These are phyloP conservation scores for Solanum okadae DNA, from an alignment of 257 asterid genomes.

Conservation along the genomic window DNA sequence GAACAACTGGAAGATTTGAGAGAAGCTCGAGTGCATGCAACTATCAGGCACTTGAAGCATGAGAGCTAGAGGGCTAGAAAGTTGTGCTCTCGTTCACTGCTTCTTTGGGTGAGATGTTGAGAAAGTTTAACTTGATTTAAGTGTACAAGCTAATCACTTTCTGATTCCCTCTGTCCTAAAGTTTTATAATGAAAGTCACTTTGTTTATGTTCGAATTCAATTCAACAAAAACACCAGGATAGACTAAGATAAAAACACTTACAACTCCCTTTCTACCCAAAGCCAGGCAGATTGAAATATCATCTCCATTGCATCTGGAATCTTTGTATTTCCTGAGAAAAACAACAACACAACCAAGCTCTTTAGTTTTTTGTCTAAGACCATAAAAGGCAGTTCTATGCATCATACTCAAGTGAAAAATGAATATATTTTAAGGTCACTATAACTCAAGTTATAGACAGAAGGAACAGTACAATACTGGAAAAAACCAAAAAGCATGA, in stretches of 20 bases:
- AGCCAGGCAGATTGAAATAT: too few relatives aligned
- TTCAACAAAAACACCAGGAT: too few relatives aligned
- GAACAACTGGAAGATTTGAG: background rate
- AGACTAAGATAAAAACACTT: too few relatives aligned
- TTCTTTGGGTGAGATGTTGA: background rate
- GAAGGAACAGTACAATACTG: too few relatives aligned
- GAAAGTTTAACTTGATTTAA: background rate
- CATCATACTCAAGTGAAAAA: background rate
- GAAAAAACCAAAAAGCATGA: background rate
- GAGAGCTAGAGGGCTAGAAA: background rate
- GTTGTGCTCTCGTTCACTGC: background rate
- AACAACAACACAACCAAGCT: background rate
- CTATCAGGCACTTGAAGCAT: background rate
- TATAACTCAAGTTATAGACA: background rate
- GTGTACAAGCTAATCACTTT: background rate
- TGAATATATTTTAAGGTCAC: background rate
- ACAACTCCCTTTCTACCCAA: too few relatives aligned
- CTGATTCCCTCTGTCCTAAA: background rate
- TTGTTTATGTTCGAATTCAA: too few relatives aligned
- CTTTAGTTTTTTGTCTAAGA: background rate
- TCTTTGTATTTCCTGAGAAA: constrained; percentile 51
- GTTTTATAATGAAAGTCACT: background rate
- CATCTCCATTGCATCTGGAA: constrained; percentile 90
- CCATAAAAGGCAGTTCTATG: background rate
- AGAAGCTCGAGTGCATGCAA: background rate